These are phyloP conservation scores for Wallacemonas sp. DNA, from an alignment of 208 protist genomes.

Conservation along the genomic window DNA sequence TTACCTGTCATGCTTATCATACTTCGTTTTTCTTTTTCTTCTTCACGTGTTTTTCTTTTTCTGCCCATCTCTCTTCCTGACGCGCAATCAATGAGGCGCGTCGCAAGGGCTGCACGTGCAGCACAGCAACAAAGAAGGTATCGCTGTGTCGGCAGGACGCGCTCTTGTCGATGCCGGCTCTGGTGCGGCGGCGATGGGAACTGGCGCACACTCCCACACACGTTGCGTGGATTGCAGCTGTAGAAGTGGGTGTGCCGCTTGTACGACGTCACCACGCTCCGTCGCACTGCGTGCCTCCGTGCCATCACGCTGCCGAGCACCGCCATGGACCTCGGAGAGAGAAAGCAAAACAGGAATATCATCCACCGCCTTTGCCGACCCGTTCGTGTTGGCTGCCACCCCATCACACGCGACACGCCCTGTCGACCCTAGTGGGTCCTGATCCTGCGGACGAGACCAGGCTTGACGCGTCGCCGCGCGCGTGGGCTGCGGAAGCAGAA, in stretches of 20 bases:
- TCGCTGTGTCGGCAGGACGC: neutral
- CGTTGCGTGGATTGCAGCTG: neutral
- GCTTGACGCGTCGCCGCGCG: neutral
- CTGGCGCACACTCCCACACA: slow-evolving; percentile 5
- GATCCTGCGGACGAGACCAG: neutral
- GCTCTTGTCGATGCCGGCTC: neutral
- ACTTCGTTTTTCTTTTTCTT: neutral
- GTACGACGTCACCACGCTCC: too few species aligned
- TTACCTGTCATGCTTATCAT: neutral
- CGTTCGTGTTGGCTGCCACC: slow-evolving; percentile 13
- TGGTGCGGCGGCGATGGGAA: neutral
- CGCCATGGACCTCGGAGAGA: neutral
- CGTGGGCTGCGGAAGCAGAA: slow-evolving; percentile 1
- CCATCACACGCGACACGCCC: neutral
- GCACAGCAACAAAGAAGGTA: neutral
- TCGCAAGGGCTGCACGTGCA: neutral
- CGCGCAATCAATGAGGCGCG: neutral
- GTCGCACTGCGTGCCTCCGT: too few species aligned
- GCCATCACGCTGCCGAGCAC: neutral
- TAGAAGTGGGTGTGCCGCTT: neutral
- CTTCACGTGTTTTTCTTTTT: neutral
- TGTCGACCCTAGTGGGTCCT: neutral
- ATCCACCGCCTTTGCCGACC: slow-evolving; percentile 24
- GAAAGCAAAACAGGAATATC: slow-evolving; percentile 8
- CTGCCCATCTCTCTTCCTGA: too few species aligned